Evolutionary conservation across 805 yeast species (phyloP), one percentile per base, ranked within the genome.

Genomic region (Wickerhamiella slavikovae): DNA sequence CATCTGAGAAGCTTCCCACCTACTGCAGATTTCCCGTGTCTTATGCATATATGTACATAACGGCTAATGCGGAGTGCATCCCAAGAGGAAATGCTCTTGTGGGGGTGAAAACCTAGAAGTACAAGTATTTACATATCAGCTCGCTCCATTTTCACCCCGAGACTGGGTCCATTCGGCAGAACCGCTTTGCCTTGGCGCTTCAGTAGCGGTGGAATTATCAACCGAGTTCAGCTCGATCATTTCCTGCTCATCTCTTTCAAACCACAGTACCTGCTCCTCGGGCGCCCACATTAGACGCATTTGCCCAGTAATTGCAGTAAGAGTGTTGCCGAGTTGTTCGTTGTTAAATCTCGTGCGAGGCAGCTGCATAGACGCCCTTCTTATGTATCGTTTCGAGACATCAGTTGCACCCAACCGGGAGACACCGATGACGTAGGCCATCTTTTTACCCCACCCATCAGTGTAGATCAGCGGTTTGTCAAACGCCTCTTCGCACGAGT

Each of bases 361-460:
- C 8, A 69, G 43, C 17, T 50, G 49, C 32, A 59, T 57, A 10
- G 54, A 53, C 1, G 47, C 30, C 7, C 55, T 54, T 5, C 55
- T 40, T 17, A 80, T 64, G 40, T 85, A 83, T 36, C 79, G 65
- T 8, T 49, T 47, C 15, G 82, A 66, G 18, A 85, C 71, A 47
- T 85, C 95, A 1, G 56, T 48, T 2, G 71, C 57, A 21, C 80
- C 80, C 24, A 58, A 57, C 9, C 28, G 41, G 27, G 71, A 62
- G 31, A 74, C 61, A 0, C 79, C 94, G 32, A 85, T 54, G 2
- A 71, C 75, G 51, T 78, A 80, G 30, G 93, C 75, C 95, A 85
- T 85, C 35, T 68, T 68, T 52, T 85, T 85, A 19, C 85, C 91
- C 95, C 96, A 83, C 25, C 91, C 92, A 23, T 63, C 59, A 28